Percentiles rank a stretch among this genome's conserved stretches.
phyloP scores from a whole-genome alignment of 2,329 filamentous ascomycete genomes.

The Talaromyces sp. region DNA sequence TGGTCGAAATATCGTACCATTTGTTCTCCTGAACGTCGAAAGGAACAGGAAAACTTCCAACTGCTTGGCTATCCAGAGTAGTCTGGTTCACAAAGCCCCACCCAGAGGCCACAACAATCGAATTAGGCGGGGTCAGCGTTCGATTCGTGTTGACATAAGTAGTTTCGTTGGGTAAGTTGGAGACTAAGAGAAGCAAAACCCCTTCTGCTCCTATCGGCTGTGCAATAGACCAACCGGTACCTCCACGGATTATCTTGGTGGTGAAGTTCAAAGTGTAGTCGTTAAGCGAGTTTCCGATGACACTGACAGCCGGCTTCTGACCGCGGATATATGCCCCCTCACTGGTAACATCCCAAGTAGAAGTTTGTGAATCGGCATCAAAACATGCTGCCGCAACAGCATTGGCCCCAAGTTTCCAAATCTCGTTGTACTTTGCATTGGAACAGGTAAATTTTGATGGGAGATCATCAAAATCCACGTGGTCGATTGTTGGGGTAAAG shows the following conservation, averaged over 20 bases:
- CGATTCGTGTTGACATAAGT: background rate
- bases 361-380: background rate
- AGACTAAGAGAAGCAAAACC: background rate
- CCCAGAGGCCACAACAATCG: background rate
- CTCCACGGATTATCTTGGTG: slow-evolving; percentile 3
- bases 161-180: background rate
- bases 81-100: background rate
- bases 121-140: background rate
- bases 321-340: slow-evolving; percentile 6
- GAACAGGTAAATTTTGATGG: background rate
- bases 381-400: background rate
- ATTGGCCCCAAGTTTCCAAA: background rate
- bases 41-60: background rate
- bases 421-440: background rate
- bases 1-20: background rate
- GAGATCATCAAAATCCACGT: background rate
- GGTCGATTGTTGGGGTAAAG: background rate
- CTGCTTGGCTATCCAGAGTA: background rate
- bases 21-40: background rate
- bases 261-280: slow-evolving; percentile 2
- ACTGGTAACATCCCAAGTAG: slow-evolving; percentile 7
- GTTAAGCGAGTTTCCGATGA: background rate
- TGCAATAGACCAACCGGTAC: slow-evolving; percentile 1
- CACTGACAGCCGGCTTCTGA: slow-evolving; percentile 1
- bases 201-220: background rate